Conservation (phyloP, 2,329 filamentous ascomycete species). For the Aspergillus pseudoglaucus region DNA sequence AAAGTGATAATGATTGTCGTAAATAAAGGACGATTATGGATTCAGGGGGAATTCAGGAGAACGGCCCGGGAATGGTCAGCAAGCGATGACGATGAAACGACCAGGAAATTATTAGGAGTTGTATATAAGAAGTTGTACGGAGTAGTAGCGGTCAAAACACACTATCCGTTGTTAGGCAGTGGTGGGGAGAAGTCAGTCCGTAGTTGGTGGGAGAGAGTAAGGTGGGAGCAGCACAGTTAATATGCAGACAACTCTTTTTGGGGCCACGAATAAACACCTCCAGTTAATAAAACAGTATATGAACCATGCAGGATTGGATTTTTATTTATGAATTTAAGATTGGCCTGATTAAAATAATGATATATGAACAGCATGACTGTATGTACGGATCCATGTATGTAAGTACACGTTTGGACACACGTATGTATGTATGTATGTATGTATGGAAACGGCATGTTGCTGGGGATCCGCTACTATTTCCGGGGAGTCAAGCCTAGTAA, state of each 20-base stretch:
- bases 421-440: not conserved
- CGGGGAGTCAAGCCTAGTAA: not conserved
- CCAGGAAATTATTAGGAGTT: conserved; percentile 20
- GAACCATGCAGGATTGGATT: no score
- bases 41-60: conserved; percentile 6
- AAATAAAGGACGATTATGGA: not conserved
- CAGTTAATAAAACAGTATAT: no score
- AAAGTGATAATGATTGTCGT: no score
- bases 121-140: conserved; percentile 14
- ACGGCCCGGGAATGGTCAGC: not conserved
- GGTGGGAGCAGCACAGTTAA: not conserved
- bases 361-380: no score
- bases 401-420: no score
- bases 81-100: conserved; percentile 15
- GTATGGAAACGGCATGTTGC: not conserved
- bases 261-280: no score
- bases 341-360: no score
- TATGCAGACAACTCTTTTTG: not conserved
- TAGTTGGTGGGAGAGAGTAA: not conserved
- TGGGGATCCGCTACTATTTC: not conserved
- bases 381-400: no score
- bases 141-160: conserved; percentile 24
- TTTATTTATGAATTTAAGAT: no score
- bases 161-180: conserved; percentile 5
- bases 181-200: not conserved